A percentile compares a stretch with the other conserved stretches of the same genome.
Evolutionary conservation across 2,329 filamentous ascomycete species (phyloP).

Genomic region (Hymenoscyphus repandus): DNA sequence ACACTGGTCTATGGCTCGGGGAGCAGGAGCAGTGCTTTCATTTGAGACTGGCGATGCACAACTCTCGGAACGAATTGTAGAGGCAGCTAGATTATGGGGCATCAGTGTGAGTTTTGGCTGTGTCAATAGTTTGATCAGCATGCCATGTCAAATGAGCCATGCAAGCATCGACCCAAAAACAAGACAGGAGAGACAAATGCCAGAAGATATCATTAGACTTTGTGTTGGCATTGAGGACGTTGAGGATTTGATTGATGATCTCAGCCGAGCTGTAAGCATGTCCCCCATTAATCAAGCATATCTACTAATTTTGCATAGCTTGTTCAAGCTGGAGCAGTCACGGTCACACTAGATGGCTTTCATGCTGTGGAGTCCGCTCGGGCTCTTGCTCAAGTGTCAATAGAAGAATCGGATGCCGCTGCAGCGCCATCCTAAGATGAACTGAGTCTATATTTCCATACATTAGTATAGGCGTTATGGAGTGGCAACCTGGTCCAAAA

Average conservation of each 20-base stretch:
- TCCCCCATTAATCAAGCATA: slow-evolving; percentile 7
- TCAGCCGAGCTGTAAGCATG: slow-evolving; percentile 76
- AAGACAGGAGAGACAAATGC: slow-evolving; percentile 80
- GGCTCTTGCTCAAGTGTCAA: slow-evolving; percentile 24
- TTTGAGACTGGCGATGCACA: slow-evolving; percentile 89
- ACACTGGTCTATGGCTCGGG: slow-evolving; percentile 92
- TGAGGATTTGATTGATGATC: slow-evolving; percentile 86
- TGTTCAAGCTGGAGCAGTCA: slow-evolving; percentile 90
- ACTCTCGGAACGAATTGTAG: slow-evolving; percentile 87
- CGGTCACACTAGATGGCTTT: slow-evolving; percentile 77
- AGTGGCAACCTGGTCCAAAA: not conserved
- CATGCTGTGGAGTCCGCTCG: slow-evolving; percentile 44
- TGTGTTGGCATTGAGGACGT: slow-evolving; percentile 96
- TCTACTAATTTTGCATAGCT: slow-evolving; percentile 48
- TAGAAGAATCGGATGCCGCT: slow-evolving; percentile 26
- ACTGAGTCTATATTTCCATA: not conserved
- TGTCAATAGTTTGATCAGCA: slow-evolving; percentile 97
- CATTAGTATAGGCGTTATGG: not conserved
- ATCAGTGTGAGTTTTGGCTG: slow-evolving; percentile 98
- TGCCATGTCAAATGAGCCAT: slow-evolving; percentile 99
- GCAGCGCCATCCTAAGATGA: slow-evolving; percentile 14
- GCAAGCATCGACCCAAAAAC: slow-evolving; percentile 97
- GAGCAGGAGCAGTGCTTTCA: slow-evolving; percentile 87
- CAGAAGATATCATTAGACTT: slow-evolving; percentile 91
- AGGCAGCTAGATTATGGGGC: slow-evolving; percentile 84